Conservation (phyloP, 1,284 basidiomycete species). For the Porogramme epimiltina region DNA sequence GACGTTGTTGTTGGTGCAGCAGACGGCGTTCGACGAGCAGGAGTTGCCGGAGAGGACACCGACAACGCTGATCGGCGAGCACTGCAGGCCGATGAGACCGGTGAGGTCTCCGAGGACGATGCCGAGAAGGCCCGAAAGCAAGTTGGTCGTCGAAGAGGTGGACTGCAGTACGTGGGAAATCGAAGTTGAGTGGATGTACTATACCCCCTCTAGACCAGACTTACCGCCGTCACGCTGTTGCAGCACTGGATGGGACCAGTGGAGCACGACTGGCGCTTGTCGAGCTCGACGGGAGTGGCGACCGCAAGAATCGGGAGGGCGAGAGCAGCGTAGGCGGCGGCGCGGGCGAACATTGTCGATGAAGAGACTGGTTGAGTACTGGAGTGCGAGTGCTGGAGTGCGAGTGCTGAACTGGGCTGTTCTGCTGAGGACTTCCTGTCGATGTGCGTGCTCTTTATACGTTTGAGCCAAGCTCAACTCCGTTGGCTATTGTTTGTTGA, state of each 20-base stretch:
- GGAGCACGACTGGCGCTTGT: conserved; percentile 19
- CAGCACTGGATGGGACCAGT: conserved; percentile 21
- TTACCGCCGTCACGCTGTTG: conserved; percentile 10
- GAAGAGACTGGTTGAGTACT: not conserved
- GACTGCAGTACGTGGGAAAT: not conserved
- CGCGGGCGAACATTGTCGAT: conserved; percentile 16
- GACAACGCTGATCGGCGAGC: conserved; percentile 18
- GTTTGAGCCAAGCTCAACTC: too few relatives aligned
- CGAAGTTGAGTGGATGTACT: not conserved
- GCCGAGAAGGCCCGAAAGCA: conserved; percentile 15
- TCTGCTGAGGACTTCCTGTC: conserved; percentile 12
- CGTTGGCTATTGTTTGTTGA: too few relatives aligned
- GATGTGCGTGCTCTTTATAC: conserved; percentile 9
- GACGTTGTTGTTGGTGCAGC: conserved; percentile 17
- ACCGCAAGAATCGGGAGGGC: conserved; percentile 30
- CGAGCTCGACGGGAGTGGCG: conserved; percentile 27
- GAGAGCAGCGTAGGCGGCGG: conserved; percentile 15
- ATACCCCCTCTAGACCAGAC: too few relatives aligned
- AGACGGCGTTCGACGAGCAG: conserved; percentile 13
- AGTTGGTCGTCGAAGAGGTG: conserved; percentile 9
- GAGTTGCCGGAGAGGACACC: conserved; percentile 12
- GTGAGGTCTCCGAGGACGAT: conserved; percentile 11
- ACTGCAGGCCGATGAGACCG: conserved; percentile 9
- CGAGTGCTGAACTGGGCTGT: conserved; percentile 17
- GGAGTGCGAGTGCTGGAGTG: conserved; percentile 5